phyloP scores from a whole-genome alignment of 805 yeast genomes.

The Candida ipomoeae region DNA sequence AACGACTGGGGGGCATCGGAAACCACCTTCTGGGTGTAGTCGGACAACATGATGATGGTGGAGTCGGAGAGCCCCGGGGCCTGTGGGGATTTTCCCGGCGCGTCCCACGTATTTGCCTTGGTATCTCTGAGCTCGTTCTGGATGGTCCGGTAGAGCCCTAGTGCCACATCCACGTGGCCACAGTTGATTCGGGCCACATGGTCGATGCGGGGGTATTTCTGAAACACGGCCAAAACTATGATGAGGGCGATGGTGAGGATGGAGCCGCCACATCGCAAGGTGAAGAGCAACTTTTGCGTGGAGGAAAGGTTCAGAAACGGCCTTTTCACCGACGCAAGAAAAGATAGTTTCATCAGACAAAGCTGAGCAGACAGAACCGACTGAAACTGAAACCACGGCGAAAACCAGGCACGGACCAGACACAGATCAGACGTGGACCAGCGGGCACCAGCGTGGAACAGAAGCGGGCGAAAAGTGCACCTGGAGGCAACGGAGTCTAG shows the following conservation, averaged over 20 bases:
- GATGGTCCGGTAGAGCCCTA: constrained; percentile 45
- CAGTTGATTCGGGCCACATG: constrained; percentile 43
- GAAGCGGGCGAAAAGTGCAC: no score
- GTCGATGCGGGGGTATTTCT: constrained; percentile 5
- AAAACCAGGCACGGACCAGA: no score
- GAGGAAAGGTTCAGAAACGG: constrained; percentile 25
- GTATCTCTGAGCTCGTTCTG: constrained; percentile 17
- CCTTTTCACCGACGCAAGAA: constrained; percentile 1
- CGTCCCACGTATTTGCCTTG: constrained; percentile 14
- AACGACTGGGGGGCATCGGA: constrained; percentile 47
- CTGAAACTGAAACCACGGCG: no score
- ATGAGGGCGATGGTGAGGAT: constrained; percentile 7
- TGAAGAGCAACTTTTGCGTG: constrained; percentile 24
- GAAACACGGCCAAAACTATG: constrained; percentile 5
- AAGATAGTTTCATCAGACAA: neutral
- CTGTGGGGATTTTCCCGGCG: constrained; percentile 18
- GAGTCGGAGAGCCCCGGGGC: constrained; percentile 44
- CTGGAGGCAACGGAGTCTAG: neutral
- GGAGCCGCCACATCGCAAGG: constrained; percentile 22
- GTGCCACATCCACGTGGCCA: constrained; percentile 48
- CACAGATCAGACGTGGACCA: no score
- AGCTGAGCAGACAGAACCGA: no score
- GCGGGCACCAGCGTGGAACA: no score
- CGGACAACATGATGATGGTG: constrained; percentile 41
- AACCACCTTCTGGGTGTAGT: constrained; percentile 46